Percentiles rank a stretch among this genome's conserved stretches.
Conservation (phyloP, 2,329 filamentous ascomycete genomes). For the Ceratocystiopsis sp. region DNA sequence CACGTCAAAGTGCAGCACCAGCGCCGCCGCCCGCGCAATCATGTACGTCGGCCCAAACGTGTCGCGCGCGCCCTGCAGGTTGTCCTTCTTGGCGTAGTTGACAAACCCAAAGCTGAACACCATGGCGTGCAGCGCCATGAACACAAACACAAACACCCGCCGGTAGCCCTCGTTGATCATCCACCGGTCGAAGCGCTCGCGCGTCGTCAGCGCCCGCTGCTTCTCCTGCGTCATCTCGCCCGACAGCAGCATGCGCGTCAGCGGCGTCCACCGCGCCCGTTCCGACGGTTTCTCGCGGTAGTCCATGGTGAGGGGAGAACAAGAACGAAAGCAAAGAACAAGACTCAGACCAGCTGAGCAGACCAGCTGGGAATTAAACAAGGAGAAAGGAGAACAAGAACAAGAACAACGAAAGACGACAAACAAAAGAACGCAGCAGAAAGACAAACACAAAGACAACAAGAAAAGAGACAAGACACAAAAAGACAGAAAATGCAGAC, state of each 20-base stretch:
- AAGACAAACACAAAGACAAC: constrained; percentile 4
- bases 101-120: constrained; percentile 68
- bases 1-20: constrained; percentile 69
- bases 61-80: constrained; percentile 44
- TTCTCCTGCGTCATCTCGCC: constrained; percentile 64
- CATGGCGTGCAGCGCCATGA: constrained; percentile 55
- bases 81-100: constrained; percentile 66
- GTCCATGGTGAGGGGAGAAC: constrained; percentile 1
- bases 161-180: constrained; percentile 82
- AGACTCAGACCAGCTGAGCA: background rate
- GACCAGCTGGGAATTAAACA: background rate
- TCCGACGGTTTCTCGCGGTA: constrained; percentile 34
- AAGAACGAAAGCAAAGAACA: constrained; percentile 2
- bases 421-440: constrained; percentile 8
- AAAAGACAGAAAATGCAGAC: constrained; percentile 2
- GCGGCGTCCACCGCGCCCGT: constrained; percentile 64
- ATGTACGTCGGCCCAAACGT: constrained; percentile 62
- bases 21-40: constrained; percentile 56
- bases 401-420: background rate
- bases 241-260: constrained; percentile 68
- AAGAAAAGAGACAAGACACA: constrained; percentile 5
- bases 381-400: background rate
- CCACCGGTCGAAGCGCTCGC: constrained; percentile 67
- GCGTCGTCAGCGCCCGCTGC: constrained; percentile 47
- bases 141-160: constrained; percentile 65